Evolutionary conservation across 768 basidiomycete species (phyloP).

Genomic region (Psilocybe cyanescens): DNA sequence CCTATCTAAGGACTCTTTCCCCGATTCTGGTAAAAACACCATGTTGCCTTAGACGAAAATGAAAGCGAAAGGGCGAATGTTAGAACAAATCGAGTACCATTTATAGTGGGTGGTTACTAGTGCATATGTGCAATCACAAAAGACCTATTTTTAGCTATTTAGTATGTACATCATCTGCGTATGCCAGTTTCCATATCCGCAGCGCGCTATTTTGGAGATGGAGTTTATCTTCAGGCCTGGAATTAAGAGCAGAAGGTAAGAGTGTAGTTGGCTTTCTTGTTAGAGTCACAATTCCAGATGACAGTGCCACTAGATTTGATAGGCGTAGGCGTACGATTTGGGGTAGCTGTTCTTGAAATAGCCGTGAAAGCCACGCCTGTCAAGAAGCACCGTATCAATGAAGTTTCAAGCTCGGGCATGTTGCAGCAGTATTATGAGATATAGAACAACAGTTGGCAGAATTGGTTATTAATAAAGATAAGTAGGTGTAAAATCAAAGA

Average conservation of each 20-base stretch:
- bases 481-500: not conserved
- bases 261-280: constrained; percentile 46
- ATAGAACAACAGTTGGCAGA: constrained; percentile 74
- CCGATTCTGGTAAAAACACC: not conserved
- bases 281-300: constrained; percentile 52
- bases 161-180: no score
- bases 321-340: constrained; percentile 57
- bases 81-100: not conserved
- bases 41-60: not conserved
- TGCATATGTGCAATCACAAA: not conserved
- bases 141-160: no score
- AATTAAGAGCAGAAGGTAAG: constrained; percentile 51
- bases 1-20: not conserved
- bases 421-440: constrained; percentile 48
- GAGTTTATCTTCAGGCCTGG: no score
- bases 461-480: constrained; percentile 34
- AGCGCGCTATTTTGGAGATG: no score
- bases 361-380: constrained; percentile 37
- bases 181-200: no score
- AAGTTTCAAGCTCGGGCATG: constrained; percentile 55
- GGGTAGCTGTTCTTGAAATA: constrained; percentile 50
- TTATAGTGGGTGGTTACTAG: not conserved
- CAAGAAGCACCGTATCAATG: not conserved
- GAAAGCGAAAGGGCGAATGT: not conserved
- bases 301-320: constrained; percentile 51